A percentile compares a stretch with the other conserved stretches of the same genome.
Evolutionary conservation across 352 stramenopile species (phyloP).

Genomic region (Globisporangium ultimum): DNA sequence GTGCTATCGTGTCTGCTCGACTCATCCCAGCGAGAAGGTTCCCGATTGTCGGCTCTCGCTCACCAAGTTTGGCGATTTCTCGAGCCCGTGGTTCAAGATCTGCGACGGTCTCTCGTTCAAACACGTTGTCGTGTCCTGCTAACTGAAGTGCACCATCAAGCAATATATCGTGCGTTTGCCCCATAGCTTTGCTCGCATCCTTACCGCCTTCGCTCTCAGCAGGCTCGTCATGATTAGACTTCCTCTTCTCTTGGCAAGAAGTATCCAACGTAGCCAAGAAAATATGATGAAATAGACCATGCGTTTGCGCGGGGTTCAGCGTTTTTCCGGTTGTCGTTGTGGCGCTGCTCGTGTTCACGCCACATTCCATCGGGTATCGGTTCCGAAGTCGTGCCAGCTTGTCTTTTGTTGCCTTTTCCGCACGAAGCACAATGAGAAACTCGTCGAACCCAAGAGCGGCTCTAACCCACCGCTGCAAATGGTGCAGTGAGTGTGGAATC

Average conservation of each 20-base stretch:
- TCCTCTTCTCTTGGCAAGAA: background rate
- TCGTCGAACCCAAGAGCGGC: slow-evolving; percentile 21
- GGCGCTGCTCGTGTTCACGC: background rate
- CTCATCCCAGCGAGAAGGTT: slow-evolving; percentile 27
- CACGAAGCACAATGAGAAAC: slow-evolving; percentile 25
- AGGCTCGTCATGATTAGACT: background rate
- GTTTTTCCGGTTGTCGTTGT: background rate
- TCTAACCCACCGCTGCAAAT: slow-evolving; percentile 25
- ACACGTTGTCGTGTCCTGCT: background rate
- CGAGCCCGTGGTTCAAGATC: slow-evolving; percentile 9
- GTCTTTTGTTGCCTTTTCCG: slow-evolving; percentile 21
- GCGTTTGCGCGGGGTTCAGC: slow-evolving; percentile 1
- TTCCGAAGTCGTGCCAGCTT: slow-evolving; percentile 27
- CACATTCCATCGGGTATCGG: slow-evolving; percentile 11
- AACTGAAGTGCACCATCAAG: slow-evolving; percentile 2
- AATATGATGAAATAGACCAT: slow-evolving; percentile 6
- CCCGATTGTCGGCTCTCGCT: slow-evolving; percentile 28
- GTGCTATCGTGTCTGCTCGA: background rate
- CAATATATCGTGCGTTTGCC: background rate
- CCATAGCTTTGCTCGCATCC: background rate
- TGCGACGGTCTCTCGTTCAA: background rate
- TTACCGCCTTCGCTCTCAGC: background rate
- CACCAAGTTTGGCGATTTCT: slow-evolving; percentile 23
- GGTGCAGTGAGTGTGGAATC: slow-evolving; percentile 15
- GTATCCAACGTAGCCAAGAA: background rate